A percentile compares a stretch with the other conserved stretches of the same genome.
Conservation (phyloP, 345 rosid genomes). For the Draba incana region DNA sequence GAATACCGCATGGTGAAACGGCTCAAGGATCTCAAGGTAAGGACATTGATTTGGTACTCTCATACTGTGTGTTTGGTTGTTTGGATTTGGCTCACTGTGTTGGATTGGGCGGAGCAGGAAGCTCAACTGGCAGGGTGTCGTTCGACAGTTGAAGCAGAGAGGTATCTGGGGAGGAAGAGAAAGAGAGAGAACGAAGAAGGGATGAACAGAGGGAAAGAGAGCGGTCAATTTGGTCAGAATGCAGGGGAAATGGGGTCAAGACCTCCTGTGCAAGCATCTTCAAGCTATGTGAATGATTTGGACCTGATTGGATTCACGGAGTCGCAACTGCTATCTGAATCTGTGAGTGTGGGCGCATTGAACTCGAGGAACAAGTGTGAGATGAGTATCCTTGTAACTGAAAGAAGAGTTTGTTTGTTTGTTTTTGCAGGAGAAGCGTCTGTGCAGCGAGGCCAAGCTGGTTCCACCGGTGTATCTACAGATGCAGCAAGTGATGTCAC, state of each 20-base stretch:
- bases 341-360: constrained; percentile 55
- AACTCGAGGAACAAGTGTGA: constrained; percentile 7
- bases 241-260: constrained; percentile 38
- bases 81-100: constrained; percentile 31
- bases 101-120: constrained; percentile 56
- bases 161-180: constrained; percentile 63
- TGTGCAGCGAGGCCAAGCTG: constrained; percentile 71
- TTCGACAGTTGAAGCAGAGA: constrained; percentile 80
- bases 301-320: constrained; percentile 62
- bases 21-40: constrained; percentile 80
- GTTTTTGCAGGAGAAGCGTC: constrained; percentile 78
- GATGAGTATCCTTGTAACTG: constrained; percentile 15
- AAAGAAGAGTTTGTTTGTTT: constrained; percentile 28
- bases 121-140: constrained; percentile 93
- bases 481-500: constrained; percentile 82
- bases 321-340: constrained; percentile 75
- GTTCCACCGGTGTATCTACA: constrained; percentile 78
- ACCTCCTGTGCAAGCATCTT: constrained; percentile 59
- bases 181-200: constrained; percentile 82
- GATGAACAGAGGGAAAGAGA: constrained; percentile 68
- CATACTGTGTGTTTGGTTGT: constrained; percentile 15
- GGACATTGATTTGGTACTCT: constrained; percentile 6
- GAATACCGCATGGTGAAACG: constrained; percentile 81
- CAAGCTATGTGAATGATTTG: constrained; percentile 61
- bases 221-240: constrained; percentile 55